Evolutionary conservation across 2,329 filamentous ascomycete species (phyloP), one percentile per base, ranked within the genome.

Genomic region (Ophiostoma quercus): DNA sequence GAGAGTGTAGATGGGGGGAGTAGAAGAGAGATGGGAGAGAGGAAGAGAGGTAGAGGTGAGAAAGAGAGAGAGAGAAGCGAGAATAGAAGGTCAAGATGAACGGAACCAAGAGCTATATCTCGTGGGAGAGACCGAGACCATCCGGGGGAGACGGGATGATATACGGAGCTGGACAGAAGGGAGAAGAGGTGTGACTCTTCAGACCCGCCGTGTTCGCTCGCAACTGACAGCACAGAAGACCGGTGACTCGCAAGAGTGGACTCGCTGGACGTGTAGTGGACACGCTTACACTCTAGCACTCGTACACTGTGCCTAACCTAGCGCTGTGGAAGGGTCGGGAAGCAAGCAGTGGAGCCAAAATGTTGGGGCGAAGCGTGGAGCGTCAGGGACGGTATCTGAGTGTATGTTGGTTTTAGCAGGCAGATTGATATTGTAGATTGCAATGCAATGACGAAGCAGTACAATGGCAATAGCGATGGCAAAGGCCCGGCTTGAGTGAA

Each of bases 141-240:
- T 82, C 77, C 79, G 79, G 76, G 34, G 71, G 73, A 71, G 69
- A 39, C 25, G n/a, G 51, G 73, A 76, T 73, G 75, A 76, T 74
- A 81, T 68, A 69, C 77, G 74, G 76, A 76, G 74, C 62, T 51
- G 78, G 80, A 79, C 76, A 80, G 78, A 79, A 76, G 77, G 78
- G 79, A 75, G 78, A 81, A 83, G 79, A 39, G 81, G 80, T 70
- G 79, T 82, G 78, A 83, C 82, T 84, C 82, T 80, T 80, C 78
- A 57, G 72, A 73, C 77, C 77, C 75, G 72, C 77, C 77, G 76
- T 76, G 77, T 77, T 77, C 77, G 72, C 67, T 19, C 57, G 57
- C 34, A 37, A n/a, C 29, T 34, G 60, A 63, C 60, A 63, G 29
- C 60, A 63, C 60, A 63, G 32, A 63, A 41, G 32, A 73, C 51